A percentile compares a stretch with the other conserved stretches of the same genome.
Conservation (phyloP, 2,329 filamentous ascomycete genomes). For the Epichloe elymi region DNA sequence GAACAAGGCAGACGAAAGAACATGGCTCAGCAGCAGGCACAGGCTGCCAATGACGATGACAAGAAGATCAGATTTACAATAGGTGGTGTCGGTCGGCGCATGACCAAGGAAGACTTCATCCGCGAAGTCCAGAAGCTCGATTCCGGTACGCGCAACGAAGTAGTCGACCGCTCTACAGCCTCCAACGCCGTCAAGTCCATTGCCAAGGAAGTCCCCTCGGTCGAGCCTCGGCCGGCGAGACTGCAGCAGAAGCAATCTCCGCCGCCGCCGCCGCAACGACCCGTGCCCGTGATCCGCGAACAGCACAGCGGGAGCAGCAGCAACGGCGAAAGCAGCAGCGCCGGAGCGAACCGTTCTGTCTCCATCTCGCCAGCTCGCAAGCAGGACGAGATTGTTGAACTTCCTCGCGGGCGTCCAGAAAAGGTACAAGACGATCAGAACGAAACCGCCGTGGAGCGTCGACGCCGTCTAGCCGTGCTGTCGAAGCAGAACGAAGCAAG, state of each 20-base stretch:
- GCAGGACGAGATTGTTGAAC: not conserved
- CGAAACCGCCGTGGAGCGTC: slow-evolving; percentile 59
- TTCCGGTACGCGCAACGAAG: slow-evolving; percentile 44
- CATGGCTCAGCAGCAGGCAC: slow-evolving; percentile 26
- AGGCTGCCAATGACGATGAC: slow-evolving; percentile 40
- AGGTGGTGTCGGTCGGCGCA: slow-evolving; percentile 54
- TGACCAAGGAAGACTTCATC: slow-evolving; percentile 74
- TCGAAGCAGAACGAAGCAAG: slow-evolving; percentile 25
- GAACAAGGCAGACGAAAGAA: slow-evolving; percentile 26
- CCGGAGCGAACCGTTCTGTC: slow-evolving; percentile 7
- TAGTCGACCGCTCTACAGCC: slow-evolving; percentile 37
- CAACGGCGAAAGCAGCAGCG: slow-evolving; percentile 9
- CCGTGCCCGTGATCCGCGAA: slow-evolving; percentile 11
- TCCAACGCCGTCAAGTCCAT: slow-evolving; percentile 34
- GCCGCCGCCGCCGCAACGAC: not conserved
- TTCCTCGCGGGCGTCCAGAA: slow-evolving; percentile 1
- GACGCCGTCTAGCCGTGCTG: slow-evolving; percentile 46
- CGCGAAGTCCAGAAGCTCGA: slow-evolving; percentile 61
- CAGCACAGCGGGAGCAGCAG: slow-evolving; percentile 7
- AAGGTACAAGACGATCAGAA: slow-evolving; percentile 16
- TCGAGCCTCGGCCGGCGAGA: slow-evolving; percentile 1
- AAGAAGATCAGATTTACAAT: slow-evolving; percentile 65
- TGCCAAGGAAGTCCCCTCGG: slow-evolving; percentile 28
- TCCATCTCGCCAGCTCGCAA: slow-evolving; percentile 10
- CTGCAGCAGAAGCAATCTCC: not conserved